Evolutionary conservation across 768 basidiomycete species (phyloP).

Genomic region (Lyophyllum shimeji): DNA sequence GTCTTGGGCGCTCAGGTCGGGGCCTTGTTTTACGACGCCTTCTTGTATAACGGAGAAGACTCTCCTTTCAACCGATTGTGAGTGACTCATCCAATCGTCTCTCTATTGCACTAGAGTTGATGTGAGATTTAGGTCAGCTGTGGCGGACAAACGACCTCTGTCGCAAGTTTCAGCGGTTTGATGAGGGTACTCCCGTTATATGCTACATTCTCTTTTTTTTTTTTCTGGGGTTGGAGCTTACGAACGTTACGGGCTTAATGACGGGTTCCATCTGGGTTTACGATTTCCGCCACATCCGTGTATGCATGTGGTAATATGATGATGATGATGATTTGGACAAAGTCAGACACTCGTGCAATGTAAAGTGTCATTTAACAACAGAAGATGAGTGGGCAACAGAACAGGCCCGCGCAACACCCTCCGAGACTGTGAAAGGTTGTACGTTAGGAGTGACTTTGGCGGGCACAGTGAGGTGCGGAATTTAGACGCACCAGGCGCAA

Average conservation of each 20-base stretch:
- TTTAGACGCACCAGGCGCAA: slow-evolving; percentile 18
- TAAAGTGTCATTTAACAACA: slow-evolving; percentile 5
- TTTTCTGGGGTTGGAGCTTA: background rate
- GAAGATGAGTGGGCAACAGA: slow-evolving; percentile 17
- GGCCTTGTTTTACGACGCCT: slow-evolving; percentile 56
- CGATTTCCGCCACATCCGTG: background rate
- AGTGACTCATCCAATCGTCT: slow-evolving; percentile 14
- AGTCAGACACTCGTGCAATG: too few species aligned
- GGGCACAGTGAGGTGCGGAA: background rate
- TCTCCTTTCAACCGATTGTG: slow-evolving; percentile 51
- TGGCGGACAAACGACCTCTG: background rate
- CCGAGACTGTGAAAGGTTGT: background rate
- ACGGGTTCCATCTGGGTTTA: background rate
- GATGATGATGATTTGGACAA: background rate
- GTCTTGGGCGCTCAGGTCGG: slow-evolving; percentile 60
- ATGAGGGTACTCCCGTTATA: background rate
- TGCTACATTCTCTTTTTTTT: background rate
- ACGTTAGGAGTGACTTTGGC: background rate
- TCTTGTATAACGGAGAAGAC: slow-evolving; percentile 60
- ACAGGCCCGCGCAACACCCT: slow-evolving; percentile 9
- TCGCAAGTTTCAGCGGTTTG: background rate
- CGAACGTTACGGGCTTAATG: background rate
- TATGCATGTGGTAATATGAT: background rate
- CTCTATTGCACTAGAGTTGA: background rate
- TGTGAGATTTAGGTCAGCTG: background rate